Evolutionary conservation across 2,329 filamentous ascomycete genomes (phyloP).

Genomic region (Xylaria sp.): DNA sequence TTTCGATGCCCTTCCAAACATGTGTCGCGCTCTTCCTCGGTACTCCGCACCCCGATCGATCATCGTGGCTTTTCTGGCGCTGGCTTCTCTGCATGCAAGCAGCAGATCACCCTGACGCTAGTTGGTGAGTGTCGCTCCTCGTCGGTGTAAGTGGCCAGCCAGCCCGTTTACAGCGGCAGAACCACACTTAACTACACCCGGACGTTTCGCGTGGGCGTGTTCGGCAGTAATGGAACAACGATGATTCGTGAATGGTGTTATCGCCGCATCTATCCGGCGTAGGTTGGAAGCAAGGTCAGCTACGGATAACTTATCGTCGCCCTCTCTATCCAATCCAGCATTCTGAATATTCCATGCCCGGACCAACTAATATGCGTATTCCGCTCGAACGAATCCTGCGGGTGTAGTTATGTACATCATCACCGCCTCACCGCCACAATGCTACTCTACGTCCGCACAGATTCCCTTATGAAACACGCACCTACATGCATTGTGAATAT

Average conservation of each 20-base stretch:
- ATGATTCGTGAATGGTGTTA: conserved; percentile 2
- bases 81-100: conserved; percentile 8
- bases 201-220: background rate
- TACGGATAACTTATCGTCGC: background rate
- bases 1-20: background rate
- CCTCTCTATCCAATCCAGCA: background rate
- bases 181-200: background rate
- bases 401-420: background rate
- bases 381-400: background rate
- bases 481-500: background rate
- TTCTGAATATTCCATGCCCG: too few species aligned
- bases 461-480: conserved; percentile 19
- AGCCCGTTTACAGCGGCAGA: background rate
- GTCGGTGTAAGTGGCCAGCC: background rate
- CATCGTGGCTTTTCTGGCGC: conserved; percentile 7
- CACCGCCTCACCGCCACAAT: conserved; percentile 21
- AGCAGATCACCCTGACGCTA: background rate
- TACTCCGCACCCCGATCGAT: conserved; percentile 13
- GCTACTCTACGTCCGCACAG: conserved; percentile 8
- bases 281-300: background rate
- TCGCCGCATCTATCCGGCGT: background rate
- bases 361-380: background rate
- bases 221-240: conserved; percentile 6
- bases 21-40: background rate
- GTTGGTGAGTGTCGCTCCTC: background rate